Evolutionary conservation across 148 eudicot species (phyloP), one percentile per base, ranked within the genome.

Genomic region (Simmondsia chinensis): DNA sequence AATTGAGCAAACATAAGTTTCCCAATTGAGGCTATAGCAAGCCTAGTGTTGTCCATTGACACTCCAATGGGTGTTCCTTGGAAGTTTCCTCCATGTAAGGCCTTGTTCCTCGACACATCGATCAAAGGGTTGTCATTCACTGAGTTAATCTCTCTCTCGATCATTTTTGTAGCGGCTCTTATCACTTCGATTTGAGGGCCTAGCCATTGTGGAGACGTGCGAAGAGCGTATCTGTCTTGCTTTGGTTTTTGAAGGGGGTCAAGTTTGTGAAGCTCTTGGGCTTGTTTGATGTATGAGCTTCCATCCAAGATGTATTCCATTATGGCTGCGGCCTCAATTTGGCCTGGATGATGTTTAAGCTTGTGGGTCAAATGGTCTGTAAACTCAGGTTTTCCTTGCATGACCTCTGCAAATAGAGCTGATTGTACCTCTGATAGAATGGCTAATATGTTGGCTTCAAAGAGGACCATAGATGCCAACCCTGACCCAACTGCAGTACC

Each of bases 401-500:
- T 87, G 0, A 87, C 96, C 46, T 87, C 96, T 15, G 87, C 96
- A 42, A 87, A 87, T 13, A 87, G 51, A 0, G 96, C 96, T 6
- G 96, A 82, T 4, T 71, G 9, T 3, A 87, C 82, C 39, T 75
- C 93, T 0, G 93, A 61, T 11, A 87, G 34, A 3, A 87, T 66
- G 0, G 79, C 77, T 2, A 82, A 61, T 13, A 87, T 45, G 34
- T 87, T 87, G 7, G 93, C 57, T 20, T 87, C 96, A 22, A 73
- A 87, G 9, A 87, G 75, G 5, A 80, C 93, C 43, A 65, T 82
- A 0, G 96, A 73, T 20, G 96, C 96, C 69, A 87, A 25, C 1
- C 96, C 96, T 0, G 96, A 87, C 7, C 96, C 96, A 1, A 87
- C 96, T 1, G 96, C 93, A 0, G 96, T 87, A 5, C 96, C 96